Conservation (phyloP, 345 rosid species). For the Alliaria petiolata region DNA sequence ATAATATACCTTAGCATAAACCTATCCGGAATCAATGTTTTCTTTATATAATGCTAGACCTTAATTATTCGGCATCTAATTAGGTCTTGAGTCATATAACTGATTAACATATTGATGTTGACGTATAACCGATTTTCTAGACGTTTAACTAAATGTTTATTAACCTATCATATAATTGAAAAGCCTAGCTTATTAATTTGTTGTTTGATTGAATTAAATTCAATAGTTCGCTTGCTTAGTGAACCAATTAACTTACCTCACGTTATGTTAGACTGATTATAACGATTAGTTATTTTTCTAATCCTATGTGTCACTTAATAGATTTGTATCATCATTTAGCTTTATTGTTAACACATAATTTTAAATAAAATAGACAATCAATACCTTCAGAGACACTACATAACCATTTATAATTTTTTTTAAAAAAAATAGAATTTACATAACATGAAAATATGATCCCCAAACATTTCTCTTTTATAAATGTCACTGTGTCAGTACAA, state of each 20-base stretch:
- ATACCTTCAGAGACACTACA: background rate
- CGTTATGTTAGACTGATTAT: background rate
- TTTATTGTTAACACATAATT: too few relatives aligned
- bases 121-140: background rate
- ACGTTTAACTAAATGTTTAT: background rate
- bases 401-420: background rate
- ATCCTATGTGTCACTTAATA: background rate
- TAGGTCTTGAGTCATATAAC: background rate
- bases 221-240: background rate
- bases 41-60: background rate
- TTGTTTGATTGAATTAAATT: background rate
- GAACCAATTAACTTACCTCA: background rate
- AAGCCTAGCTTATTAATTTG: background rate
- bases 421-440: background rate
- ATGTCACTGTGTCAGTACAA: background rate
- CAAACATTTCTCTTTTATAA: background rate
- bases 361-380: background rate
- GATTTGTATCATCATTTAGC: too few relatives aligned
- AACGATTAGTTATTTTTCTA: background rate
- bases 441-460: background rate
- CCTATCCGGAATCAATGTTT: background rate
- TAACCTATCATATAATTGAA: background rate
- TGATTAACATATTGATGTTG: background rate
- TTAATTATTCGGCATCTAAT: background rate
- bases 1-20: conserved; percentile 29